Evolutionary conservation across 768 basidiomycete genomes (phyloP), one percentile per base, ranked within the genome.

Genomic region (Lactifluus volemus): DNA sequence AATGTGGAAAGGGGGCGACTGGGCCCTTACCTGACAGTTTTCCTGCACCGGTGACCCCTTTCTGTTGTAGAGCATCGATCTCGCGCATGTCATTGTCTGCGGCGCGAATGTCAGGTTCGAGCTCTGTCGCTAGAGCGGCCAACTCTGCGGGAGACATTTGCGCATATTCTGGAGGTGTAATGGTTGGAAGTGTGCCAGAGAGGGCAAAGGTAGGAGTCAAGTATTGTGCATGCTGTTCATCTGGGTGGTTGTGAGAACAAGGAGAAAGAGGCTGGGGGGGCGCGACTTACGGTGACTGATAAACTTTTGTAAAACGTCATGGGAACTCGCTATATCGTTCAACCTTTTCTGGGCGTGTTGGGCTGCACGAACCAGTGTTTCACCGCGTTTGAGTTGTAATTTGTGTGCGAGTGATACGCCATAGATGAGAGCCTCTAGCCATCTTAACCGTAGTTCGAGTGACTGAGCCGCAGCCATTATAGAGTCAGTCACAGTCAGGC

Each of bases 71-170:
- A 14, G 76, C 71, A 59, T 85, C 84, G 36, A 93, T 88, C 68
- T 92, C 90, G 41, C 80, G 81, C 79, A 92, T 81, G 66, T 91
- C 89, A 8, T 86, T 81, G 66, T 92, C 91, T 10, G 89, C 90
- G 36, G 84, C 81, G 34, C 90, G 88, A 53, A 92, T 83, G 54
- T 93, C 91, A 4, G 84, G 81, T 65, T 92, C 91, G 84, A 92
- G 88, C 68, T 93, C 90, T 0, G 78, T 72, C 10, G 92, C 72
- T 58, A 88, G 77, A 0, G 85, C 84, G 44, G 88, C 86, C 8
- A 92, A 74, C 66, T 88, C 88, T 59, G 80, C 80, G 0, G 81
- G 68, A 0, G 85, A 78, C 83, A 92, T 84, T 41, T 78, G 78
- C 55, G 81, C 81, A 59, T 86, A 87, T 29, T 83, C 71, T 7